Base-by-base conservation (phyloP, 1,284 basidiomycete species). In the Sphaerobolus stellatus region DNA sequence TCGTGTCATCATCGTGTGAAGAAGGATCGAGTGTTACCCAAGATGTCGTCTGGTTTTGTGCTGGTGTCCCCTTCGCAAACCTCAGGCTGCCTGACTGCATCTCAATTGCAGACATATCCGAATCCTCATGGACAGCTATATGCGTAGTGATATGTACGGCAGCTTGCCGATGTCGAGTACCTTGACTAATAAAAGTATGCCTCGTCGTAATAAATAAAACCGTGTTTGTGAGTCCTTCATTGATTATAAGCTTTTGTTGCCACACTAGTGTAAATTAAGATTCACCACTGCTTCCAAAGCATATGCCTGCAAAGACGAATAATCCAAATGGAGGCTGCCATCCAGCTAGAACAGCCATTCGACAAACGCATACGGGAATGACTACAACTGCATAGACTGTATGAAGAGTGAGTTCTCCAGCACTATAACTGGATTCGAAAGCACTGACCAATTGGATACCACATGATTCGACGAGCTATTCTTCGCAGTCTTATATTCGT, bases 181-280 rank as follows among this genome's bases (percentile, higher is more conserved):
- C n/a, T n/a, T n/a, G n/a, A n/a, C n/a, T n/a, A n/a, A n/a, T n/a
- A 33, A 48, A 54, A 25, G n/a, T 41, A 31, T 54, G 53, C 30
- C 53, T 45, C 24, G 53, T 54, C 9, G 40, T 30, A 24, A 54
- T 54, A 29, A 54, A 54, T 18, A 54, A 36, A 29, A 49, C 22
- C 6, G 36, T 24, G 44, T 54, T 49, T 14, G 45, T 54, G 14
- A 54, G 27, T 1, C 53, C 53, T 54, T 34, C 2, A 48, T 16
- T 13, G 29, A 28, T n/a, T 27, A 16, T 9, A 5, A 4, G 3
- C 29, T 34, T 3, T 2, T n/a, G n/a, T n/a, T n/a, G n/a, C n/a
- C n/a, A n/a, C n/a, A n/a, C n/a, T 28, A 22, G 2, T 18, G 18
- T 14, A n/a, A 48, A 16, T 11, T 25, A 53, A 4, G n/a, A n/a